Percentiles rank a stretch among this genome's conserved stretches.
Conservation (phyloP, 1,284 basidiomycete genomes). For the Omphalotus olearius region DNA sequence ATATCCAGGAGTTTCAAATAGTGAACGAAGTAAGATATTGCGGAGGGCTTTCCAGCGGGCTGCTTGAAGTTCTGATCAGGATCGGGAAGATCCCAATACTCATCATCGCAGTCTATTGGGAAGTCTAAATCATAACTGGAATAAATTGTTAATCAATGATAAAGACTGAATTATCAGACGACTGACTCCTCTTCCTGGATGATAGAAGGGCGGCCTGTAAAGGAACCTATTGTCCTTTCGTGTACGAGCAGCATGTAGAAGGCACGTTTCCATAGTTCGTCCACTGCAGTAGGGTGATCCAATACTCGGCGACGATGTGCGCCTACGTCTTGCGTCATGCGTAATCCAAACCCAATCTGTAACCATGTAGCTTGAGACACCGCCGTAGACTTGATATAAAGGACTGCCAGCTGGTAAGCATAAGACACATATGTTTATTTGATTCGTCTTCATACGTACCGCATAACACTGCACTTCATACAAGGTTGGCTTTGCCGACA, state of each 20-base stretch:
- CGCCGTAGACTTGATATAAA: constrained; percentile 30
- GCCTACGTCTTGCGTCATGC: constrained; percentile 52
- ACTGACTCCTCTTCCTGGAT: constrained; percentile 65
- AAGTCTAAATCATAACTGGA: constrained; percentile 60
- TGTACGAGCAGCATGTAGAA: constrained; percentile 55
- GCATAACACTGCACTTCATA: constrained; percentile 67
- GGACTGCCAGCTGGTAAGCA: constrained; percentile 27
- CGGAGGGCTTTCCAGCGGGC: constrained; percentile 48
- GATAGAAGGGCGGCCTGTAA: constrained; percentile 60
- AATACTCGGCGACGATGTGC: constrained; percentile 39
- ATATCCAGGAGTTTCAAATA: constrained; percentile 61
- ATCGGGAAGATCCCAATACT: constrained; percentile 56
- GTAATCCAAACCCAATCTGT: constrained; percentile 51
- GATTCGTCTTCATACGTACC: constrained; percentile 28
- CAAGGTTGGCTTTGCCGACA: constrained; percentile 44
- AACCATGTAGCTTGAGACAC: constrained; percentile 55
- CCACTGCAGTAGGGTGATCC: constrained; percentile 35
- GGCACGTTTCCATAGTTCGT: constrained; percentile 67
- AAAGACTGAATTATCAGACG: neutral
- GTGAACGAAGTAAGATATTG: constrained; percentile 52
- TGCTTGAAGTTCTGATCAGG: constrained; percentile 42
- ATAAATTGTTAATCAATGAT: neutral
- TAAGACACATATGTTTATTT: neutral
- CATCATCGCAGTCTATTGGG: constrained; percentile 68
- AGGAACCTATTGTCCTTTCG: constrained; percentile 51